Conservation (phyloP, 2,329 filamentous ascomycete species). For the Xenosphaeropsis pyriputrescens region DNA sequence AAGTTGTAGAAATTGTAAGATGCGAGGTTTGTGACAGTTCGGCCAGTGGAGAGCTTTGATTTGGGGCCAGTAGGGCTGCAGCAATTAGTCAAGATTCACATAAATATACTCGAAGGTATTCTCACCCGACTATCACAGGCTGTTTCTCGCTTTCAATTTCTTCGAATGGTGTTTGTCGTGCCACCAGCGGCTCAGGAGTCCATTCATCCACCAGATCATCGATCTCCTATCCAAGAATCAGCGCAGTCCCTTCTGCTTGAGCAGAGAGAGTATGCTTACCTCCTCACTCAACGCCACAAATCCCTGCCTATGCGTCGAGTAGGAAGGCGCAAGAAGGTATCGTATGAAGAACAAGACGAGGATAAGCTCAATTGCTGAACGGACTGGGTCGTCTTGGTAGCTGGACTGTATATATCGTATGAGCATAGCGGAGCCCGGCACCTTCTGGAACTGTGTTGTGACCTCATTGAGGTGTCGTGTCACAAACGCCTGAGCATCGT, state of each 20-base stretch:
- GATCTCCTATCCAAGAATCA: conserved; percentile 49
- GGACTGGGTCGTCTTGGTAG: conserved; percentile 93
- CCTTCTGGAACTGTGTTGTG: conserved; percentile 62
- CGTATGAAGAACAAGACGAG: conserved; percentile 91
- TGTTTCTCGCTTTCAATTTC: conserved; percentile 70
- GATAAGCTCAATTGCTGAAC: conserved; percentile 84
- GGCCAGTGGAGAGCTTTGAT: conserved; percentile 74
- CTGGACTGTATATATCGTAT: conserved; percentile 92
- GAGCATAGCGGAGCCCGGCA: conserved; percentile 88
- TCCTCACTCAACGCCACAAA: conserved; percentile 83
- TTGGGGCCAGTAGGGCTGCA: conserved; percentile 75
- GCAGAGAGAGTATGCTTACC: conserved; percentile 22
- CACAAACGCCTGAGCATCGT: conserved; percentile 40
- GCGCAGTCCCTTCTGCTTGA: conserved; percentile 1
- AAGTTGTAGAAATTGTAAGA: conserved; percentile 98
- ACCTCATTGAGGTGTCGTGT: conserved; percentile 35
- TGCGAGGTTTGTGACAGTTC: conserved; percentile 83
- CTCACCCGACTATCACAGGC: conserved; percentile 77
- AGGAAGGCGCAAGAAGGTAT: conserved; percentile 82
- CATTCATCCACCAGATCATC: conserved; percentile 95
- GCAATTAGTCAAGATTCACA: conserved; percentile 1
- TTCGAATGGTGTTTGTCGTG: conserved; percentile 59
- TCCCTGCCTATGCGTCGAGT: conserved; percentile 80
- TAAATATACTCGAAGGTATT: neutral
- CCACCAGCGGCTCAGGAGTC: conserved; percentile 84